A percentile compares a stretch with the other conserved stretches of the same genome.
Evolutionary conservation across 2,329 filamentous ascomycete genomes (phyloP).

Genomic region (Aspergillus niger): DNA sequence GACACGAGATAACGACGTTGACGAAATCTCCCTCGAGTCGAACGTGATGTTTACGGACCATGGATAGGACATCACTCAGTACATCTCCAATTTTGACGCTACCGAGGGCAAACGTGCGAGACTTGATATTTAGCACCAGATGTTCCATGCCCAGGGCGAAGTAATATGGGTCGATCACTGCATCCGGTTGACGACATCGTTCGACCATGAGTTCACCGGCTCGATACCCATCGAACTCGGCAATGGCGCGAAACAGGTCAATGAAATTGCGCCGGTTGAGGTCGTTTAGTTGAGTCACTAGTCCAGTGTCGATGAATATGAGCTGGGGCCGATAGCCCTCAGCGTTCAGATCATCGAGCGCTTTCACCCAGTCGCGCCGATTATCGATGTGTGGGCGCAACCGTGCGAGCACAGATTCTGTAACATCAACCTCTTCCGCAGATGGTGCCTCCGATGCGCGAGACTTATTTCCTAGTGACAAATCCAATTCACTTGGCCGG

Average conservation of each 20-base stretch:
- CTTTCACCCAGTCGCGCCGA: constrained; percentile 68
- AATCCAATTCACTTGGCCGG: constrained; percentile 71
- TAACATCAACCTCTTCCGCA: constrained; percentile 69
- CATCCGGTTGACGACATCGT: constrained; percentile 86
- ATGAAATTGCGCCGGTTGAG: constrained; percentile 88
- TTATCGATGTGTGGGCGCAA: constrained; percentile 73
- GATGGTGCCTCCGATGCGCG: constrained; percentile 46
- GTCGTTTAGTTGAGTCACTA: constrained; percentile 90
- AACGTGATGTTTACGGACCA: constrained; percentile 92
- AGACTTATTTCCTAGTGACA: constrained; percentile 55
- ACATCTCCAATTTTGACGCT: constrained; percentile 97
- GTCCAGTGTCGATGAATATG: constrained; percentile 94
- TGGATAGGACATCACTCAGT: constrained; percentile 81
- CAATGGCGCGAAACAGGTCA: constrained; percentile 91
- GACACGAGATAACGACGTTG: constrained; percentile 93
- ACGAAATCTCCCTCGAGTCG: constrained; percentile 96
- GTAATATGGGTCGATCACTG: constrained; percentile 83
- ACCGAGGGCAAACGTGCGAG: constrained; percentile 83
- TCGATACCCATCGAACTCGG: constrained; percentile 95
- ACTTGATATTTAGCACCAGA: constrained; percentile 87
- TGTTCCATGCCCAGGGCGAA: constrained; percentile 98
- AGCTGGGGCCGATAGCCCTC: constrained; percentile 93
- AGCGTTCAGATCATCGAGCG: constrained; percentile 73
- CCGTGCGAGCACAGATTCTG: constrained; percentile 79
- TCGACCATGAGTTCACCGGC: constrained; percentile 96